Evolutionary conservation across 129 eudicot genomes (phyloP), one percentile per base, ranked within the genome.

Genomic region (Ambrosia artemisiifolia): DNA sequence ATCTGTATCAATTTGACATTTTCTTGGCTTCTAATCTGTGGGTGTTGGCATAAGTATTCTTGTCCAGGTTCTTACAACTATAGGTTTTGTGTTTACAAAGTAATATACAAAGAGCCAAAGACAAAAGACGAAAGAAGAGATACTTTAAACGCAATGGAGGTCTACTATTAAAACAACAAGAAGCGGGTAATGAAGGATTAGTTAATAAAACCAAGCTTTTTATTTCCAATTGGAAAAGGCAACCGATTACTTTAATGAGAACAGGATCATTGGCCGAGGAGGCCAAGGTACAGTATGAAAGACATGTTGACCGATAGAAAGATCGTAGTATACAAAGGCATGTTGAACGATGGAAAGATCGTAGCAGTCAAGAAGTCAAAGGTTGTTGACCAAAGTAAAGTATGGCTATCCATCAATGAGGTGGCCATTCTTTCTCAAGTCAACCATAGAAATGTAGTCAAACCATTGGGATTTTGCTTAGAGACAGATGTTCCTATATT

Each of bases 91-190:
- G 69, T 33, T 61, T 66, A 40, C 57, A 75, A 65, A 13, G 36
- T 57, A 11, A 40, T 40, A 40, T 40, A 11, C 50, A 4, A 67
- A 79, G 54, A 75, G 43, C 67, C 59, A 75, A 72, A 40, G 64
- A 76, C 47, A 72, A 55, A 17, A 73, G 78, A 33, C 75, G 59
- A 0, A 80, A 30, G 34, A 59, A 42, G 67, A 80, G 36, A 30
- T 80, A 73, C 4, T 80, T 84, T 18, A 71, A 80, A 63, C 57
- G 75, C 35, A 85, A 81, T 12, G 88, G 88, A 1, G 88, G 85
- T 11, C 6, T 84, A 34, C 64, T 80, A 14, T 13, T 83, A 40
- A 77, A 64, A 33, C 82, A 84, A 10, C 81, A 73, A 16, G 65
- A 72, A 49, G 51, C 69, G 4, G 46, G 72, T 32, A 38, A 53